These are phyloP conservation scores for Talaromyces sp. DNA, from an alignment of 2,329 filamentous ascomycete species.

Conservation along the genomic window DNA sequence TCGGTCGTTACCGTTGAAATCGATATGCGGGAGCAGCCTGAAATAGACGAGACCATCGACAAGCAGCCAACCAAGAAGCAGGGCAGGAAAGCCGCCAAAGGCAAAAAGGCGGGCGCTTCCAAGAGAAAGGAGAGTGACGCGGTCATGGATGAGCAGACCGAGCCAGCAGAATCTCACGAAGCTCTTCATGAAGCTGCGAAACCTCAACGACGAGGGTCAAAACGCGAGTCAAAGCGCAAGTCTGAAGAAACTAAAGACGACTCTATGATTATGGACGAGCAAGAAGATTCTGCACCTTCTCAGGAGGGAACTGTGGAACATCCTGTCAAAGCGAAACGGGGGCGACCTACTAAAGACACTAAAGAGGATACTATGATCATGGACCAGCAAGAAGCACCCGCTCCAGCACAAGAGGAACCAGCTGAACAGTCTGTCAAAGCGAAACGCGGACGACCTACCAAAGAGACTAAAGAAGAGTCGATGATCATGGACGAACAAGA, in stretches of 20 bases:
- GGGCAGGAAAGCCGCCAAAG: conserved; percentile 30
- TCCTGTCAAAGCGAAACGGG: conserved; percentile 11
- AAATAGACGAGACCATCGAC: conserved; percentile 30
- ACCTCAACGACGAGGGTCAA: neutral
- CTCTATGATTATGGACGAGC: neutral
- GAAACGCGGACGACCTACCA: conserved; percentile 13
- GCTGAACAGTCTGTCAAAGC: conserved; percentile 2
- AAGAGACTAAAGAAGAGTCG: neutral
- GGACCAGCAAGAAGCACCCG: conserved; percentile 12
- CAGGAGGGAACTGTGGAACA: conserved; percentile 3
- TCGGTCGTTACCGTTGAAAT: conserved; percentile 35
- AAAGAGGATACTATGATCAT: neutral
- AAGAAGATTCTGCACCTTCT: neutral
- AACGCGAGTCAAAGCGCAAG: conserved; percentile 8
- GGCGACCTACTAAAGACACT: conserved; percentile 4
- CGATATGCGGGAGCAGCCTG: conserved; percentile 31
- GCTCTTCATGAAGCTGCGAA: conserved; percentile 11
- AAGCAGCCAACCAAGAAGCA: conserved; percentile 29
- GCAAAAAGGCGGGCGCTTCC: conserved; percentile 33
- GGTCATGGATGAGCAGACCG: conserved; percentile 24
- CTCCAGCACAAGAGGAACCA: conserved; percentile 15
- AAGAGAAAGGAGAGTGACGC: conserved; percentile 4
- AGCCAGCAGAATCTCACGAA: conserved; percentile 18
- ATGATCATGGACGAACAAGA: conserved; percentile 3
- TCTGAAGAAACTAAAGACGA: conserved; percentile 10